These are phyloP conservation scores for Ascochyta clinopodiicola DNA, from an alignment of 2,329 filamentous ascomycete species.

Conservation along the genomic window DNA sequence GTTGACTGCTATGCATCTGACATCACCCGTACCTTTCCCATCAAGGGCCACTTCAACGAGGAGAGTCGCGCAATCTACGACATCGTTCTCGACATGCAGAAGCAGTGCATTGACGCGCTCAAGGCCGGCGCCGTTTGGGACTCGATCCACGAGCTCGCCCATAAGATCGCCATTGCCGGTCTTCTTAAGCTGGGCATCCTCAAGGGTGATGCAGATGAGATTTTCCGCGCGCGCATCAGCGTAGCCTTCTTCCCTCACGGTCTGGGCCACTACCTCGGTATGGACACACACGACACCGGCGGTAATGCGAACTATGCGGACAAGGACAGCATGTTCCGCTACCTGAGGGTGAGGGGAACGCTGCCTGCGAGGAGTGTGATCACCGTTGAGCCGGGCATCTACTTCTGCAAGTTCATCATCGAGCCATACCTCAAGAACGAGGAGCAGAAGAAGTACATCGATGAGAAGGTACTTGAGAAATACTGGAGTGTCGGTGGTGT, in stretches of 20 bases:
- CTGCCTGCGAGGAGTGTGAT: conserved; percentile 83
- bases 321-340: conserved; percentile 82
- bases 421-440: conserved; percentile 71
- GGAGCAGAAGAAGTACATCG: conserved; percentile 68
- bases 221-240: conserved; percentile 54
- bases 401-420: conserved; percentile 77
- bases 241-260: conserved; percentile 61
- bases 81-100: conserved; percentile 87
- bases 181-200: conserved; percentile 78
- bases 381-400: conserved; percentile 91
- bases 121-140: conserved; percentile 81
- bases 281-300: conserved; percentile 60
- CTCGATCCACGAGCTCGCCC: conserved; percentile 79
- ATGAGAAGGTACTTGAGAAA: conserved; percentile 67
- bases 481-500: conserved; percentile 87
- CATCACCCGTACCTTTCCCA: conserved; percentile 86
- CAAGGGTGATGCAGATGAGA: conserved; percentile 60
- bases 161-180: conserved; percentile 81
- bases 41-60: conserved; percentile 63
- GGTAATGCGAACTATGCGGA: conserved; percentile 65
- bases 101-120: conserved; percentile 74
- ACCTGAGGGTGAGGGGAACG: conserved; percentile 77
- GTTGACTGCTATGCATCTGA: conserved; percentile 60
- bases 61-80: conserved; percentile 68
- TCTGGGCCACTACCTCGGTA: conserved; percentile 59